Evolutionary conservation across 495 filamentous ascomycete species (phyloP).

Genomic region (Penicillium longicatenatum): DNA sequence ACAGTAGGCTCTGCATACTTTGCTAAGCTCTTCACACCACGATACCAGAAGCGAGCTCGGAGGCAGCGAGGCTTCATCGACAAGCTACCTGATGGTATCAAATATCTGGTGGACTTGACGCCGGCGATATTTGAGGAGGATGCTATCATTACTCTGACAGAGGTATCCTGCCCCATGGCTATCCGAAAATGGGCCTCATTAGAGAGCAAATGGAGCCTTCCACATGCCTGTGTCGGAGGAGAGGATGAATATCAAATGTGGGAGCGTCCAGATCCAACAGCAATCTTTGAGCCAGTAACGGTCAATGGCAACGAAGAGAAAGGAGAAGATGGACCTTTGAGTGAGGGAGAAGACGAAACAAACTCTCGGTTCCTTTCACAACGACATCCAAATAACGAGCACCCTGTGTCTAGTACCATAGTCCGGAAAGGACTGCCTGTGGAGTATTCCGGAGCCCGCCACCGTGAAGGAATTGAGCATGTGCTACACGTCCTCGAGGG

Average conservation of each 20-base stretch:
- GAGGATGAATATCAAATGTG: conserved; percentile 32
- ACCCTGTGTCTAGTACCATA: neutral
- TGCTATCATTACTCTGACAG: conserved; percentile 56
- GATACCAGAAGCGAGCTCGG: conserved; percentile 25
- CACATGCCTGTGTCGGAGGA: conserved; percentile 35
- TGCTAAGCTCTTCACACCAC: conserved; percentile 45
- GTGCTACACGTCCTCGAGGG: conserved; percentile 56
- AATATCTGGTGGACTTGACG: conserved; percentile 64
- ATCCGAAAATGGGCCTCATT: conserved; percentile 47
- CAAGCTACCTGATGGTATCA: conserved; percentile 43
- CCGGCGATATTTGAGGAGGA: conserved; percentile 61
- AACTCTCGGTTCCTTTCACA: neutral
- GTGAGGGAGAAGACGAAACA: neutral
- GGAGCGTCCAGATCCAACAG: neutral
- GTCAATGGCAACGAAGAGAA: neutral
- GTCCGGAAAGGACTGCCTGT: conserved; percentile 22
- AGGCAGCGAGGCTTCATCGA: conserved; percentile 35
- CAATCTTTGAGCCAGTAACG: neutral
- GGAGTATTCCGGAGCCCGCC: conserved; percentile 63
- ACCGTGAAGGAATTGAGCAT: conserved; percentile 61
- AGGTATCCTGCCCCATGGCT: conserved; percentile 57
- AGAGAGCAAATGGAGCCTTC: conserved; percentile 49
- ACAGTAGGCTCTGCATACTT: conserved; percentile 52
- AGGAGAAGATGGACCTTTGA: neutral
- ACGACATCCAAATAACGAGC: neutral